Conservation (phyloP, 2,329 filamentous ascomycete species). For the Diaporthe capsici region DNA sequence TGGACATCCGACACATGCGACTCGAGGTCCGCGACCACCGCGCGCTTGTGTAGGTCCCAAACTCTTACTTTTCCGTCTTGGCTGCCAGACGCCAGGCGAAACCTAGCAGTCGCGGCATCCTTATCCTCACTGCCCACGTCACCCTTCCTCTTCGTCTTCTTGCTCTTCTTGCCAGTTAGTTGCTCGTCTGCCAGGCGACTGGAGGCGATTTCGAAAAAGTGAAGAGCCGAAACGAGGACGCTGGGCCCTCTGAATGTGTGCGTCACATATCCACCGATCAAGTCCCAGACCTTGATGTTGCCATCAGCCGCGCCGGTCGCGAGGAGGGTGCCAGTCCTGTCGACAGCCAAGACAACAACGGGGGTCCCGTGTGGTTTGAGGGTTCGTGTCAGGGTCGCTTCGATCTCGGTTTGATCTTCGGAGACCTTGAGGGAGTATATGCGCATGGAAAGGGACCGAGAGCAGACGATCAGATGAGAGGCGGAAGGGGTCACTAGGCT, state of each 20-base stretch:
- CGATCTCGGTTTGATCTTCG: slow-evolving; percentile 69
- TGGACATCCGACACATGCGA: slow-evolving; percentile 97
- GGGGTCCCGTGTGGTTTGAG: slow-evolving; percentile 93
- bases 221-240: slow-evolving; percentile 89
- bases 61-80: slow-evolving; percentile 94
- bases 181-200: slow-evolving; percentile 56
- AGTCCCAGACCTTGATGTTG: slow-evolving; percentile 96
- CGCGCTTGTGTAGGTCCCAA: slow-evolving; percentile 91
- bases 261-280: slow-evolving; percentile 88
- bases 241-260: slow-evolving; percentile 96
- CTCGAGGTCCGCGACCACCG: slow-evolving; percentile 82
- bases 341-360: slow-evolving; percentile 87
- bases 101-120: slow-evolving; percentile 63
- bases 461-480: slow-evolving; percentile 91
- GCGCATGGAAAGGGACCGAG: slow-evolving; percentile 94
- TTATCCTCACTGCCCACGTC: slow-evolving; percentile 60
- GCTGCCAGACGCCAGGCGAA: slow-evolving; percentile 88
- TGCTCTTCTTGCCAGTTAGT: slow-evolving; percentile 56
- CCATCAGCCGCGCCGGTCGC: slow-evolving; percentile 96
- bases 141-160: slow-evolving; percentile 60
- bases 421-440: slow-evolving; percentile 82
- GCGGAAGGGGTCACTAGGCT: slow-evolving; percentile 84
- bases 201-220: slow-evolving; percentile 85
- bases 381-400: slow-evolving; percentile 79
- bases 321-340: slow-evolving; percentile 88